Evolutionary conservation across 495 filamentous ascomycete genomes (phyloP).

Genomic region (Tuber microsphaerosporum): DNA sequence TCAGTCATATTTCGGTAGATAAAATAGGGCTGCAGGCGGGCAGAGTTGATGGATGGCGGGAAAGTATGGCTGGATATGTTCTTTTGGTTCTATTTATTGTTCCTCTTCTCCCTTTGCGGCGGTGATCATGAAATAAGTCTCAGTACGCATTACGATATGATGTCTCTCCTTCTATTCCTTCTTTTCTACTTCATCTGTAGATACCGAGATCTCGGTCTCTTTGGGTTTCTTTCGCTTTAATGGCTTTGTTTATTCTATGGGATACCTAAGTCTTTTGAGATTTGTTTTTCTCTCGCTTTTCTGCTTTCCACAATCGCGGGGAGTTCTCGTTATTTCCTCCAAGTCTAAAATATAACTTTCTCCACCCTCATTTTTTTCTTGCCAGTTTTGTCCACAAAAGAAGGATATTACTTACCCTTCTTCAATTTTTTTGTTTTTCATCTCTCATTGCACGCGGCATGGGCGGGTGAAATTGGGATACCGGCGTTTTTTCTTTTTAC

Average conservation of each 20-base stretch:
- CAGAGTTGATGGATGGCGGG: neutral
- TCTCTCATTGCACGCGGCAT: neutral
- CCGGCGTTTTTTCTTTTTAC: neutral
- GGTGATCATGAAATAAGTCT: neutral
- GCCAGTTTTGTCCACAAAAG: neutral
- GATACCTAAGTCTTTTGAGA: neutral
- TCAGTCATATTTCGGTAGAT: neutral
- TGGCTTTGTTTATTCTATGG: slow-evolving; percentile 3
- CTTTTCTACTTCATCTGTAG: slow-evolving; percentile 1
- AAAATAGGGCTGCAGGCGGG: neutral
- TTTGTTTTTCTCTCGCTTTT: neutral
- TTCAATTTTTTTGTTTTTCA: neutral
- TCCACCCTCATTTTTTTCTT: neutral
- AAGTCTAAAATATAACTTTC: neutral
- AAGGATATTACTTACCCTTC: neutral
- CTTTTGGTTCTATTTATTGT: neutral
- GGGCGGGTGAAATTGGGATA: slow-evolving; percentile 1
- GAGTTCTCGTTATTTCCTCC: neutral
- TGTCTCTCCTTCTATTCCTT: neutral
- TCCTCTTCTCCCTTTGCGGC: neutral
- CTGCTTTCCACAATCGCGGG: neutral
- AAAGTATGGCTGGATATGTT: neutral
- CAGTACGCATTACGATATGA: neutral
- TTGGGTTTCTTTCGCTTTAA: neutral
- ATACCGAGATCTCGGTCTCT: neutral